Evolutionary conservation across 2,329 filamentous ascomycete species (phyloP).

Genomic region (Calonectria pauciramosa): DNA sequence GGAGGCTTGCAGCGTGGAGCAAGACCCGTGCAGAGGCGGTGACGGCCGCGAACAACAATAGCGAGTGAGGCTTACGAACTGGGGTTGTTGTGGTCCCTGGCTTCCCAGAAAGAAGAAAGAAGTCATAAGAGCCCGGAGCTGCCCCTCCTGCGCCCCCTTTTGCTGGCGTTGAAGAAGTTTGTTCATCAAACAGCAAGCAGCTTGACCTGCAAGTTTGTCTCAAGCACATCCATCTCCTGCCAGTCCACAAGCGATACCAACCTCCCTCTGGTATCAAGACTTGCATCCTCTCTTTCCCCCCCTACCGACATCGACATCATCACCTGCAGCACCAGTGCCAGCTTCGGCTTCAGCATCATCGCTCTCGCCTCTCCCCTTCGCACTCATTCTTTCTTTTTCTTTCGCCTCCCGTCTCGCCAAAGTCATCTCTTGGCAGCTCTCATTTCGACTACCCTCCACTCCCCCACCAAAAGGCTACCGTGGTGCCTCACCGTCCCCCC

Average conservation of each 20-base stretch:
- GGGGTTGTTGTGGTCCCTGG: slow-evolving; percentile 1
- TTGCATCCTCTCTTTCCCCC: slow-evolving; percentile 14
- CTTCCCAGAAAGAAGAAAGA: slow-evolving; percentile 18
- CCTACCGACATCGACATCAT: not conserved
- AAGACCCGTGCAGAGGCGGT: slow-evolving; percentile 39
- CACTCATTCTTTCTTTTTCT: not conserved
- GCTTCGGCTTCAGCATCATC: not conserved
- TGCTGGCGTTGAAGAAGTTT: slow-evolving; percentile 15
- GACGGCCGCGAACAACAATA: slow-evolving; percentile 30
- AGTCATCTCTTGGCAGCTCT: slow-evolving; percentile 30
- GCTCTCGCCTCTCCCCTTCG: not conserved
- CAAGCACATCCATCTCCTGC: slow-evolving; percentile 32
- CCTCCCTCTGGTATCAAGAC: not conserved
- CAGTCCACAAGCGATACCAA: slow-evolving; percentile 1
- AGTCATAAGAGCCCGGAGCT: slow-evolving; percentile 24
- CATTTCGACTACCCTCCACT: slow-evolving; percentile 11
- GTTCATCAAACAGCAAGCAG: slow-evolving; percentile 12
- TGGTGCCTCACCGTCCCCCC: not conserved
- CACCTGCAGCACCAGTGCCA: not conserved
- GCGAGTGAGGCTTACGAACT: not conserved
- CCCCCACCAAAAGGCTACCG: slow-evolving; percentile 11
- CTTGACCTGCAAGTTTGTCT: slow-evolving; percentile 3
- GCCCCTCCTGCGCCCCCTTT: slow-evolving; percentile 20
- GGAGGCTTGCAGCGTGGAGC: slow-evolving; percentile 33
- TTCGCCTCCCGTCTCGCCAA: slow-evolving; percentile 15